Percentiles rank a stretch among this genome's conserved stretches.
These are phyloP conservation scores for Clavulina sp. DNA, from an alignment of 768 basidiomycete species.

Conservation along the genomic window DNA sequence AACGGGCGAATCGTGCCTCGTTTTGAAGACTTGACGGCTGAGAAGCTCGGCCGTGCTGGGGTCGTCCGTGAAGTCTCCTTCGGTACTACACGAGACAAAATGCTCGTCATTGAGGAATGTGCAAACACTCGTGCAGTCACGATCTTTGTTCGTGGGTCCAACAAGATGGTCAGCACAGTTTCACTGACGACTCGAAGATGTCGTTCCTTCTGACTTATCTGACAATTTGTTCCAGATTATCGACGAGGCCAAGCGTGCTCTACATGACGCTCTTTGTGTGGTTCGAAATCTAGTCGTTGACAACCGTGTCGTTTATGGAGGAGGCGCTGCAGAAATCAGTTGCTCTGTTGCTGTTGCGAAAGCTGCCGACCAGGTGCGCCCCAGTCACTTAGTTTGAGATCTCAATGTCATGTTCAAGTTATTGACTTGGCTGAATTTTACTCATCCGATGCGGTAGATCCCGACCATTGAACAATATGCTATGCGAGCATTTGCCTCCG, in stretches of 20 bases:
- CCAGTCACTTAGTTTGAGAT: background rate
- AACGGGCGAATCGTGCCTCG: constrained; percentile 96
- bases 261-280: constrained; percentile 95
- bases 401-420: background rate
- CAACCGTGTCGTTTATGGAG: constrained; percentile 94
- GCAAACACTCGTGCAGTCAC: constrained; percentile 94
- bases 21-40: constrained; percentile 84
- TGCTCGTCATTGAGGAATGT: constrained; percentile 98
- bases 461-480: constrained; percentile 98
- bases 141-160: constrained; percentile 90
- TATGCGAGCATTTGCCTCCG: constrained; percentile 96
- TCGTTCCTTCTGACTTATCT: background rate
- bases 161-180: constrained; percentile 70
- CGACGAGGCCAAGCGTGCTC: constrained; percentile 93
- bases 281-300: constrained; percentile 91
- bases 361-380: constrained; percentile 75
- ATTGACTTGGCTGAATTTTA: background rate
- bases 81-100: constrained; percentile 96
- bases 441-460: constrained; percentile 32
- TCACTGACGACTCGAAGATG: background rate
- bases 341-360: constrained; percentile 84
- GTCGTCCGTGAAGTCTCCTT: constrained; percentile 88
- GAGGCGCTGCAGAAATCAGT: constrained; percentile 94
- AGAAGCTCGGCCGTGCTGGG: constrained; percentile 87
- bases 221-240: constrained; percentile 50